Conservation (phyloP, 225 moss, liverwort and hornwort species). For the Marchantia polymorpha region DNA sequence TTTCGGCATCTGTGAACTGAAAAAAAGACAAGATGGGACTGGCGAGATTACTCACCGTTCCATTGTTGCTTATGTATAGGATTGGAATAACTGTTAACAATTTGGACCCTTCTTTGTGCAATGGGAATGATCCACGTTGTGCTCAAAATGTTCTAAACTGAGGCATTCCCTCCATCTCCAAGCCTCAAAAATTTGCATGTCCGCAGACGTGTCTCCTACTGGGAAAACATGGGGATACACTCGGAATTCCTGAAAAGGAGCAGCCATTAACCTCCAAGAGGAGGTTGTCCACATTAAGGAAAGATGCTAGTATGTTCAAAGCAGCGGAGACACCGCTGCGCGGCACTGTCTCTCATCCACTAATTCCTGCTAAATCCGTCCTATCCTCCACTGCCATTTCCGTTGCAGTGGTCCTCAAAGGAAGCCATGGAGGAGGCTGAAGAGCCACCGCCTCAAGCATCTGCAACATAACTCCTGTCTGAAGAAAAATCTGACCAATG, state of each 20-base stretch:
- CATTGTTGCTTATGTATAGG: slow-evolving; percentile 58
- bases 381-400: slow-evolving; percentile 55
- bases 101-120: slow-evolving; percentile 53
- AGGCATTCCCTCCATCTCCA: slow-evolving; percentile 62
- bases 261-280: slow-evolving; percentile 84
- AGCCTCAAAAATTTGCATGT: slow-evolving; percentile 54
- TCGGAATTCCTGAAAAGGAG: slow-evolving; percentile 72
- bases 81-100: slow-evolving; percentile 60
- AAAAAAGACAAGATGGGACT: neutral
- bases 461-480: slow-evolving; percentile 60
- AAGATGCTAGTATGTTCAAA: slow-evolving; percentile 48
- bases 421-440: slow-evolving; percentile 68
- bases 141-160: slow-evolving; percentile 75
- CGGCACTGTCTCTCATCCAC: slow-evolving; percentile 53
- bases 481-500: slow-evolving; percentile 19
- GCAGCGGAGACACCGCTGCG: slow-evolving; percentile 74
- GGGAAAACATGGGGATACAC: slow-evolving; percentile 75
- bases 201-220: slow-evolving; percentile 71
- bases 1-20: neutral
- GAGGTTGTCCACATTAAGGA: slow-evolving; percentile 70
- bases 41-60: slow-evolving; percentile 56
- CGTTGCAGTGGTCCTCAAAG: slow-evolving; percentile 52
- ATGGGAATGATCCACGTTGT: slow-evolving; percentile 56
- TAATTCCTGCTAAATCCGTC: slow-evolving; percentile 51
- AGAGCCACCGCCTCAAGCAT: slow-evolving; percentile 68